These are phyloP conservation scores for Polygonum aviculare DNA, from an alignment of 148 eudicot genomes.

Conservation along the genomic window DNA sequence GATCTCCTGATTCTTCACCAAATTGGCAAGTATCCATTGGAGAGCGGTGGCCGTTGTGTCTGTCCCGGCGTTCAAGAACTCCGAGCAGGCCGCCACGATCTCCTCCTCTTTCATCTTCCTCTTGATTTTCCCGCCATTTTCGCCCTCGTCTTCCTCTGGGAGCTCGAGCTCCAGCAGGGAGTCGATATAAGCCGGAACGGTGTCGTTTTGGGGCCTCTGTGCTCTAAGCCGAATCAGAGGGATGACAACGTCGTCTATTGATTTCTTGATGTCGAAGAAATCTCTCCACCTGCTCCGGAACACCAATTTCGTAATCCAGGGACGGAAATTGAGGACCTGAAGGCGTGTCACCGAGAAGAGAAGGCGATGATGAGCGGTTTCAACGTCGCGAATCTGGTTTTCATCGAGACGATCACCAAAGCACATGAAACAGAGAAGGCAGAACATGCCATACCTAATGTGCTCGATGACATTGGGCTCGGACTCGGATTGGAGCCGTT, in stretches of 20 bases:
- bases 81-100: constrained; percentile 31
- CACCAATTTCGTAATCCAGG: constrained; percentile 29
- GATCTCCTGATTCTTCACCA: constrained; percentile 39
- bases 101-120: constrained; percentile 29
- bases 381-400: constrained; percentile 9
- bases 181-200: constrained; percentile 42
- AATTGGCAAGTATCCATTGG: constrained; percentile 65
- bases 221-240: constrained; percentile 29
- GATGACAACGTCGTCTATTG: constrained; percentile 19
- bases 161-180: constrained; percentile 33
- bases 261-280: constrained; percentile 14
- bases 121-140: background rate
- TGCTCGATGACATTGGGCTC: constrained; percentile 10
- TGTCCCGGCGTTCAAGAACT: constrained; percentile 49
- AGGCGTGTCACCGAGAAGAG: constrained; percentile 20
- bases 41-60: constrained; percentile 50
- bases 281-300: constrained; percentile 37
- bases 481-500: constrained; percentile 15
- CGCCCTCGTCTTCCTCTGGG: constrained; percentile 22
- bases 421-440: constrained; percentile 20
- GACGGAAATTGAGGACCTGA: constrained; percentile 35
- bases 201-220: constrained; percentile 16
- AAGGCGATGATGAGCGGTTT: constrained; percentile 13
- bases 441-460: constrained; percentile 17
- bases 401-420: constrained; percentile 22